These are phyloP conservation scores for Mychonastes homosphaera DNA, from an alignment of 139 green algal genomes.

Conservation along the genomic window DNA sequence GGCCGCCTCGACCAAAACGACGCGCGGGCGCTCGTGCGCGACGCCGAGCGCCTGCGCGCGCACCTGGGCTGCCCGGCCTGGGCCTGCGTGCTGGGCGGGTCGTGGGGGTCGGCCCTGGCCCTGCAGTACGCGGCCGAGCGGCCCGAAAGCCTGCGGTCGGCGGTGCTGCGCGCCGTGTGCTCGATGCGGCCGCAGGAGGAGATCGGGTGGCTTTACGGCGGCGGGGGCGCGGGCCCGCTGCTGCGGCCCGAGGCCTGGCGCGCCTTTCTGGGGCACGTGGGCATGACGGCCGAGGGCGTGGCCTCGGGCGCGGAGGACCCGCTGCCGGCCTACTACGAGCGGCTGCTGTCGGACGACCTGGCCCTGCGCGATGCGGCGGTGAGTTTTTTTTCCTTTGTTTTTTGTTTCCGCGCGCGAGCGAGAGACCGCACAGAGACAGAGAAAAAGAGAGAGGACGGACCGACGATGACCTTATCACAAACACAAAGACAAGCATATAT, in stretches of 20 bases:
- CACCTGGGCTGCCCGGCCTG: slow-evolving; percentile 35
- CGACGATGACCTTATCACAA: neutral
- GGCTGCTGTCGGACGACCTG: slow-evolving; percentile 25
- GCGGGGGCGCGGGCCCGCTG: slow-evolving; percentile 24
- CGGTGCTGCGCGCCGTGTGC: slow-evolving; percentile 63
- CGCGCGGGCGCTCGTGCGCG: slow-evolving; percentile 37
- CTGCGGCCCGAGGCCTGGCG: slow-evolving; percentile 36
- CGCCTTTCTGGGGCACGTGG: slow-evolving; percentile 24
- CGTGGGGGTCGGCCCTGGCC: slow-evolving; percentile 49
- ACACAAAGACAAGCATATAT: slow-evolving; percentile 27
- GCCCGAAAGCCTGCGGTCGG: slow-evolving; percentile 25
- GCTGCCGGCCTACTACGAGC: slow-evolving; percentile 31
- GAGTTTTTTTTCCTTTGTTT: slow-evolving; percentile 5
- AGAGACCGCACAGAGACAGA: neutral
- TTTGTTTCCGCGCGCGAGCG: neutral
- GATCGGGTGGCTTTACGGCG: slow-evolving; percentile 57
- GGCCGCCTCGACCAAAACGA: slow-evolving; percentile 48
- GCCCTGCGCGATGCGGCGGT: slow-evolving; percentile 23
- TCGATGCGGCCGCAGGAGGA: slow-evolving; percentile 44
- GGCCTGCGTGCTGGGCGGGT: slow-evolving; percentile 62
- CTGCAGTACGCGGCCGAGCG: slow-evolving; percentile 49
- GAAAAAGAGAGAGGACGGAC: neutral
- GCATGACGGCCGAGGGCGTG: too few relatives aligned
- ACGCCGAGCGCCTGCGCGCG: slow-evolving; percentile 45
- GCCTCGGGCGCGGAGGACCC: slow-evolving; percentile 13